Conservation (phyloP, 306 rosid genomes). For the Parietaria judaica region DNA sequence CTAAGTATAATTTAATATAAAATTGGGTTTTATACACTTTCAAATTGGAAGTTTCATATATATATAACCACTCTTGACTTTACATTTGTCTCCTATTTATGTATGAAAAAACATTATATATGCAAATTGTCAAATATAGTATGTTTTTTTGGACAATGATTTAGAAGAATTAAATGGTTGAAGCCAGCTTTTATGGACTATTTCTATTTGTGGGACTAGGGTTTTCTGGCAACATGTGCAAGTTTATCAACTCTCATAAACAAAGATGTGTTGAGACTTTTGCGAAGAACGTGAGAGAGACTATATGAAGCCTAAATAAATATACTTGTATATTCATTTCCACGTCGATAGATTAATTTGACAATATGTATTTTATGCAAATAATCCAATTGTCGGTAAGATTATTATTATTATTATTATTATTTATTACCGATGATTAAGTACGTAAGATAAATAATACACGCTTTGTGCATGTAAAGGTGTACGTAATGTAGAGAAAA, state of each 20-base stretch:
- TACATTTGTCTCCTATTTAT: neutral
- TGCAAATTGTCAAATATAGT: neutral
- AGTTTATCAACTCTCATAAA: neutral
- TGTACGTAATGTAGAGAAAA: no score
- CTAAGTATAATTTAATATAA: no score
- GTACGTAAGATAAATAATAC: no score
- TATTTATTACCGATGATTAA: neutral
- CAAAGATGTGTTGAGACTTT: neutral
- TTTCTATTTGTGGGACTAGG: neutral
- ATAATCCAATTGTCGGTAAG: neutral
- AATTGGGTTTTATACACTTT: no score
- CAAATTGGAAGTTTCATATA: no score
- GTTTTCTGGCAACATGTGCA: conserved; percentile 19
- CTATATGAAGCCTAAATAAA: neutral
- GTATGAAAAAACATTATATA: neutral
- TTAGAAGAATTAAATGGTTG: conserved; percentile 2
- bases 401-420: neutral
- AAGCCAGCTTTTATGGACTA: neutral
- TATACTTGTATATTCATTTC: neutral
- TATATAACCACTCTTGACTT: neutral
- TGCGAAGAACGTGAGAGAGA: neutral
- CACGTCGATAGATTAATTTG: neutral
- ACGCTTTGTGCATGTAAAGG: neutral
- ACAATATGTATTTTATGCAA: neutral
- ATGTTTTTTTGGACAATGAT: conserved; percentile 9